Base-by-base conservation (phyloP, 2,329 filamentous ascomycete genomes). In the Pseudopyrenochaeta lycopersici region DNA sequence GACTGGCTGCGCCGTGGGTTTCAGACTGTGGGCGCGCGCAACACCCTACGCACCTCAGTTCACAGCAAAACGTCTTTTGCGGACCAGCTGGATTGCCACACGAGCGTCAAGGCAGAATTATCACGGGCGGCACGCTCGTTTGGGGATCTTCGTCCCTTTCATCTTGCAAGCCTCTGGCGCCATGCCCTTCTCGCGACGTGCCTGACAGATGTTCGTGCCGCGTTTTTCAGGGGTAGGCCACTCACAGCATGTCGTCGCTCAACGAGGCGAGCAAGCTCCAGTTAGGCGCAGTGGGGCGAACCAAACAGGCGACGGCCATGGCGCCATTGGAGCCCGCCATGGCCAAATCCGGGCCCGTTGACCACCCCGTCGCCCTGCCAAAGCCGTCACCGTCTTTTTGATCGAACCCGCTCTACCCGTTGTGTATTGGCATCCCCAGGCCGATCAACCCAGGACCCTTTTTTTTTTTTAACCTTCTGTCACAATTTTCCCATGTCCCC, bases 81-180 rank as follows among this genome's bases (percentile, higher is more conserved):
- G 41, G 41, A 41, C 46, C n/a, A n/a, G n/a, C n/a, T n/a, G n/a
- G n/a, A n/a, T 35, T 41, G 48, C 36, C 40, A 46, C 32, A 29
- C 35, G 35, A 21, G 20, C 32, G 20, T 32, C 47, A 42, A 46
- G 39, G n/a, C n/a, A n/a, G n/a, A n/a, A n/a, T n/a, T n/a, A n/a
- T n/a, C n/a, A n/a, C 49, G 54, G 42, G 53, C 52, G 53, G 60
- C 46, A 52, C 50, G 54, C 52, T 27, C 29, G 52, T 46, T 41
- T 27, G 4, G 23, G 23, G 50, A 64, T 62, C 54, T 40, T 5
- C 44, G 58, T 41, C 58, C 62, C 63, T 60, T 60, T 64, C 62
- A 65, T 67, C 62, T 63, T 42, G 32, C n/a, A 47, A 40, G 20
- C 33, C 46, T 30, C 29, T 17, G 42, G n/a, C 33, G 36, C 47